Evolutionary conservation across 192 early-diverging fungal genomes (phyloP), one percentile per base, ranked within the genome.

Genomic region (Backusella sp.): DNA sequence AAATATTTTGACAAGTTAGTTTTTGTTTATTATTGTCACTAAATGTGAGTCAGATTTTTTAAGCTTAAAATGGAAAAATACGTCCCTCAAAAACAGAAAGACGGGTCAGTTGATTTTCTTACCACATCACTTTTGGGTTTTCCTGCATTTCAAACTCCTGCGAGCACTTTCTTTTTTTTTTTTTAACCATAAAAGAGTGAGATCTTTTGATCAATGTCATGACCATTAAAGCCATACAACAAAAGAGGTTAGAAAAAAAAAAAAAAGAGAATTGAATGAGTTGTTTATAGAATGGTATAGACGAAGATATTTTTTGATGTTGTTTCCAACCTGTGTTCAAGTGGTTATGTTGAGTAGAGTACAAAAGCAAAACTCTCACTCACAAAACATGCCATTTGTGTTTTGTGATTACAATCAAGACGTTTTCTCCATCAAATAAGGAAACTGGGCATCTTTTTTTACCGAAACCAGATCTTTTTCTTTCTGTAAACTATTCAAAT

Each of bases 1-100:
- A 62, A 62, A 62, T 62, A 62, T 62, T 62, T 62, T 62, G 56
- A 62, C 56, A 62, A 62, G 56, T 62, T 62, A 23, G 56, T 14
- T 62, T 62, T 62, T 62, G 56, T 62, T 26, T 23, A 62, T 28
- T 28, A 62, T 23, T 62, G 56, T 28, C 56, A 26, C 9, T 62
- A 28, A n/a, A 62, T 62, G n/a, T 59, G 56, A 28, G 56, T 62
- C 56, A 62, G 56, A 62, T 62, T 62, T 26, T 28, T 62, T 62
- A 12, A 26, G 56, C 56, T 62, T 3, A 26, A 28, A 21, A 21
- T 62, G 56, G 56, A 49, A 49, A 49, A n/a, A 49, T 49, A 3
- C 3, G 15, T 44, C 42, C 42, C 14, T 44, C 14, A 44, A 0
- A n/a, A 19, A 26, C 32, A 32, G 12, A 12, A 23, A 62, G 26